Conservation (phyloP, 2,329 filamentous ascomycete genomes). For the Ophiostoma sp. region DNA sequence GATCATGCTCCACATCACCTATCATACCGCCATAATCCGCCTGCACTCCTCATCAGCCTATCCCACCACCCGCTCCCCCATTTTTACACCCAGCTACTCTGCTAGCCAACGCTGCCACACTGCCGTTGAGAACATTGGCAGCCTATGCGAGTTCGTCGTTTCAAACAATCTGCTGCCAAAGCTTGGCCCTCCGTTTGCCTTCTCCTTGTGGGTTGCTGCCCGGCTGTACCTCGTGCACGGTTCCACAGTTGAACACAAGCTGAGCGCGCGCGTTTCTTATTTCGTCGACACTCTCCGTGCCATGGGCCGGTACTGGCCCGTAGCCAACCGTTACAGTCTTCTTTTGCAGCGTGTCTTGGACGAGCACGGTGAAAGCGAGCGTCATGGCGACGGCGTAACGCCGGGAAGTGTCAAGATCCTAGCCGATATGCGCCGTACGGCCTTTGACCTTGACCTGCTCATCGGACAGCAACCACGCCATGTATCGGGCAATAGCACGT, state of each 20-base stretch:
- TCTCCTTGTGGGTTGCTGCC: conserved; percentile 86
- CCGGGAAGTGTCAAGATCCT: conserved; percentile 81
- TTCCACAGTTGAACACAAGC: conserved; percentile 77
- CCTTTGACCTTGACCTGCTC: conserved; percentile 83
- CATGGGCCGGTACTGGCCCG: conserved; percentile 79
- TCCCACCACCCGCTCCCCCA: conserved; percentile 78
- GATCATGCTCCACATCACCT: conserved; percentile 88
- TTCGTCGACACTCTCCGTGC: conserved; percentile 76
- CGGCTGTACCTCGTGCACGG: conserved; percentile 83
- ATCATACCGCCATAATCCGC: conserved; percentile 83
- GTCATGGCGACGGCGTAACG: conserved; percentile 66
- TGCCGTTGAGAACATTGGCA: conserved; percentile 76
- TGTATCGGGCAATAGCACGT: conserved; percentile 28
- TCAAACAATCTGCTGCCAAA: conserved; percentile 69
- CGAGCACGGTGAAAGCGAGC: conserved; percentile 75
- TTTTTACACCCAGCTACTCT: conserved; percentile 83
- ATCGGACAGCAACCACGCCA: conserved; percentile 73
- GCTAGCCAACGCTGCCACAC: conserved; percentile 76
- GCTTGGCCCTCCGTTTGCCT: conserved; percentile 84
- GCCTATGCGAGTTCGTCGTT: conserved; percentile 71
- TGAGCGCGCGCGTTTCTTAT: conserved; percentile 72
- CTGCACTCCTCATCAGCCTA: conserved; percentile 90
- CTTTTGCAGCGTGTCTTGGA: conserved; percentile 78
- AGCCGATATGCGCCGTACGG: conserved; percentile 85
- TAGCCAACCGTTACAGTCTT: conserved; percentile 73